Evolutionary conservation across 2,329 filamentous ascomycete genomes (phyloP), one percentile per base, ranked within the genome.

Genomic region (Aspergillus sp.): DNA sequence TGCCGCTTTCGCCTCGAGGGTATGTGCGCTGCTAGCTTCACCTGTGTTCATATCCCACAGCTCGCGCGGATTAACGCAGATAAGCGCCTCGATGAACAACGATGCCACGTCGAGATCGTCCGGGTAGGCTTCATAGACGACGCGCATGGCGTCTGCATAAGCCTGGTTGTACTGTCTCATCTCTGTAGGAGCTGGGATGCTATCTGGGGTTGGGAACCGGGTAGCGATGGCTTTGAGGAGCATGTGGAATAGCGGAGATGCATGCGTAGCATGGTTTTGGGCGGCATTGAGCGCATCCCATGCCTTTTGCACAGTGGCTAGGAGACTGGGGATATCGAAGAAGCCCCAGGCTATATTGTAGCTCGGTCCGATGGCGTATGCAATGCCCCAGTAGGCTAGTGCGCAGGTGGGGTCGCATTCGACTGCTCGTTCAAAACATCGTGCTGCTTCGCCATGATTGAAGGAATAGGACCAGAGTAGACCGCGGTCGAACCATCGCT

Each of bases 271-370:
- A 30, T 30, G 4, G 12, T 30, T 30, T 2, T 30, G 28, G 1
- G 28, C 10, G 4, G 28, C 28, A 10, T 30, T 12, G 1, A 30
- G 28, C 28, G 28, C 28, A 12, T 30, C 4, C 28, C 28, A 30
- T 30, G 57, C 39, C 9, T 45, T 53, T 28, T 39, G 7, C n/a
- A 88, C 75, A 2, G 79, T 54, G 3, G 15, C 72, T 9, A 78
- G 73, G 2, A 88, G 79, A 65, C 92, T 90, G 1, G 80, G 74
- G 1, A 81, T 75, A 58, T 89, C 88, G 64, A 92, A 92, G 13
- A 86, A 79, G 19, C 85, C 82, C 90, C 90, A 92, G 0, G 89
- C 87, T 69, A 92, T 91, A 77, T 92, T 91, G 74, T 90, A 88
- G 69, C 92, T 92, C 2, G 90, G 90, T 0, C 90, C 90, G 0